A percentile compares a stretch with the other conserved stretches of the same genome.
These are phyloP conservation scores for Fraxinus platypoda DNA, from an alignment of 305 asterid species.

Conservation along the genomic window DNA sequence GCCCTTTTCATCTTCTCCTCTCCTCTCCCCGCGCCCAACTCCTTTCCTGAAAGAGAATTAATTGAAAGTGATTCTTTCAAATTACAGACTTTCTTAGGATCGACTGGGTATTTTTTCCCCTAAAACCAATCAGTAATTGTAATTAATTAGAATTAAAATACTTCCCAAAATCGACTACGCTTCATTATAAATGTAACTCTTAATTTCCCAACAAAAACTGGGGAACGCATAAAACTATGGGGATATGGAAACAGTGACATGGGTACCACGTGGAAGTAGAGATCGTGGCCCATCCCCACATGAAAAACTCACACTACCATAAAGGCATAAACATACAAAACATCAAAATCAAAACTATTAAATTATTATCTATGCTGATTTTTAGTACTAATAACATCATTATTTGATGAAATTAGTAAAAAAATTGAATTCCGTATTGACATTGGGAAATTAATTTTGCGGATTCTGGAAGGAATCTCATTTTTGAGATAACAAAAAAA, in stretches of 20 bases:
- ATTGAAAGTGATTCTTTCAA: slow-evolving; percentile 16
- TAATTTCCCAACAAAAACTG: neutral
- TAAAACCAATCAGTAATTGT: neutral
- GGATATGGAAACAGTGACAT: neutral
- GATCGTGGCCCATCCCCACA: neutral
- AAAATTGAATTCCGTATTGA: neutral
- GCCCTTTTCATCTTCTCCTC: slow-evolving; percentile 33
- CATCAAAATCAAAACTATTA: neutral
- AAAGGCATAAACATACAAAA: neutral
- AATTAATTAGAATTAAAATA: neutral
- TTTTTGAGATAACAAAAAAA: slow-evolving; percentile 6
- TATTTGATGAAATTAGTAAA: neutral
- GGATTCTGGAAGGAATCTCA: neutral
- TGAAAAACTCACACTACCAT: neutral
- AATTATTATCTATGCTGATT: neutral
- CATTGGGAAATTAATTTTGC: neutral
- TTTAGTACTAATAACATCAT: neutral
- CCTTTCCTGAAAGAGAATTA: slow-evolving; percentile 39
- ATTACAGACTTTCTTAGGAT: neutral
- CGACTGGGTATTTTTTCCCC: neutral
- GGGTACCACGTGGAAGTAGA: neutral
- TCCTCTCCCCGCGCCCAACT: slow-evolving; percentile 18
- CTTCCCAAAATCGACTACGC: neutral
- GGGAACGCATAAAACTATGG: neutral
- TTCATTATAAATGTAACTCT: neutral